These are phyloP conservation scores for Termitomyces titanicus DNA, from an alignment of 768 basidiomycete species.

Conservation along the genomic window DNA sequence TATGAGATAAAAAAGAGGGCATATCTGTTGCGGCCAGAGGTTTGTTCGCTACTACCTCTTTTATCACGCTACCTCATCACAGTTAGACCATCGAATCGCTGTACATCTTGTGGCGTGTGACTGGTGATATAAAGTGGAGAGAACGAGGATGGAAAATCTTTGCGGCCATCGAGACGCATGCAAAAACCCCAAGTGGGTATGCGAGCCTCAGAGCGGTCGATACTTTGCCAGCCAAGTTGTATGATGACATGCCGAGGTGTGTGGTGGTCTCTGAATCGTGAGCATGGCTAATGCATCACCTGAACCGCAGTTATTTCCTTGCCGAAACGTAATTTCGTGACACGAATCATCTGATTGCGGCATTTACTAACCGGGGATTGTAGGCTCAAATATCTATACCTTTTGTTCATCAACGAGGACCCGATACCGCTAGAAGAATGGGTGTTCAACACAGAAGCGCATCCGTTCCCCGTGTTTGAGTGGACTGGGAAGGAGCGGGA, in stretches of 20 bases:
- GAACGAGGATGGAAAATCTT: conserved; percentile 70
- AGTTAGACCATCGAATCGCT: conserved; percentile 70
- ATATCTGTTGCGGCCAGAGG: conserved; percentile 73
- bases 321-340: conserved; percentile 45
- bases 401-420: conserved; percentile 66
- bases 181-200: conserved; percentile 60
- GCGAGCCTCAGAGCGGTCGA: conserved; percentile 53
- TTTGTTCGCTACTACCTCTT: conserved; percentile 24
- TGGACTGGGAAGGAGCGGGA: conserved; percentile 55
- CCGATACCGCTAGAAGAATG: conserved; percentile 51
- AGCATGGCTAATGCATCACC: neutral
- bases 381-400: conserved; percentile 70
- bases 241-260: conserved; percentile 75
- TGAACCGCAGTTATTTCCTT: conserved; percentile 36
- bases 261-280: conserved; percentile 17
- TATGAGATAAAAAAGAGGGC: conserved; percentile 42
- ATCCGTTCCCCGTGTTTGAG: conserved; percentile 69
- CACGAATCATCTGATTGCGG: neutral
- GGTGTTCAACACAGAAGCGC: conserved; percentile 72
- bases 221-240: conserved; percentile 28
- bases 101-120: conserved; percentile 68
- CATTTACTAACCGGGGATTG: neutral
- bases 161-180: conserved; percentile 56
- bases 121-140: conserved; percentile 66
- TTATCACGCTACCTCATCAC: neutral